Base-by-base conservation (phyloP, 1,284 basidiomycete species). In the Boletellus deceptivus region DNA sequence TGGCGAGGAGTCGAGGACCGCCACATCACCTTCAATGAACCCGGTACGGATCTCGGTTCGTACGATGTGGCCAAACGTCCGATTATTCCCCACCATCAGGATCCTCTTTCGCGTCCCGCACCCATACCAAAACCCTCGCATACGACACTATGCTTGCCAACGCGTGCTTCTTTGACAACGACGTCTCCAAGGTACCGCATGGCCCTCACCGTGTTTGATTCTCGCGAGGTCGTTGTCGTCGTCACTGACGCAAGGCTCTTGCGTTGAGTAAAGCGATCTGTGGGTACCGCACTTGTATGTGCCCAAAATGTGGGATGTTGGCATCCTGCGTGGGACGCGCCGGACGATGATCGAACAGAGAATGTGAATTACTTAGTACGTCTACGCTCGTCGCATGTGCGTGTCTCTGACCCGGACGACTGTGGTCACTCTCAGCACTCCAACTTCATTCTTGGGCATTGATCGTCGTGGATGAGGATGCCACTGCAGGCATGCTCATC, bases 101-200 rank as follows among this genome's bases (percentile, higher is more conserved):
- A 16, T 91, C 89, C 11, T 93, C 91, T 10, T 81, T 94, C 46
- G 78, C 80, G 8, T 92, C 89, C 33, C 82, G 91, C 55, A 94
- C 92, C 13, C 84, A 92, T 48, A 93, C 95, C 75, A 95, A 95
- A 75, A 94, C 92, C 0, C 83, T 95, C 48, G 91, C 92, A 22
- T 93, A 93, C 64, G 92, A 93, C 65, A 95, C 93, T 25, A 93
- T 94, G 70, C 81, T 93, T 54, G 92, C 89, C 60, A 95, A 95
- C 68, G 89, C 91, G 24, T 87, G 92, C 46, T 95, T 95, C 77
- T 95, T 94, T 78, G 82, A 84, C 58, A 87, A 91, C 64, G 86
- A 94, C 65, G 76, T 93, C 55, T 77, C 81, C 46, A 78, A 80
- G 53, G 92, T 95, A 4, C 11, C 80, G 86, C 44, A 93, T 94